phyloP scores from a whole-genome alignment of 495 filamentous ascomycete genomes.

The Neurospora sp. region DNA sequence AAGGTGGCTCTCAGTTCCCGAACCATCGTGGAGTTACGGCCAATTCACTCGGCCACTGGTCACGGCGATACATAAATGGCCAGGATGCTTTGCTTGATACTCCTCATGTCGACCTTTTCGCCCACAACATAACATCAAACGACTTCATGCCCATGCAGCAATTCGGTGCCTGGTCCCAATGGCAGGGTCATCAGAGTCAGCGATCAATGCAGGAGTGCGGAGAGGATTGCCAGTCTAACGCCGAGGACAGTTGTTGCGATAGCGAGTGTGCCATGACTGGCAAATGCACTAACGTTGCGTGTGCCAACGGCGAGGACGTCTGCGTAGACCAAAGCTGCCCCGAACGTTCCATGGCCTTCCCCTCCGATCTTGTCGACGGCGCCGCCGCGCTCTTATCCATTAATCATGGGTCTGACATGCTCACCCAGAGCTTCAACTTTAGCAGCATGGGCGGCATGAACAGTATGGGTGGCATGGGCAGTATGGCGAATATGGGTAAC shows the following conservation, averaged over 20 bases:
- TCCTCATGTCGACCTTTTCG: neutral
- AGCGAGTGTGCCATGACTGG: constrained; percentile 30
- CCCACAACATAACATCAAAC: neutral
- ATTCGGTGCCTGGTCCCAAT: neutral
- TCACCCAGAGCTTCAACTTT: constrained; percentile 6
- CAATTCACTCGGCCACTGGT: neutral
- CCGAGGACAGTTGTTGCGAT: constrained; percentile 21
- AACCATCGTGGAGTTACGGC: constrained; percentile 16
- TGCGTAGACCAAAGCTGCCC: constrained; percentile 27
- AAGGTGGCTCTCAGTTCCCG: constrained; percentile 20
- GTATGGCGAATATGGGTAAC: neutral
- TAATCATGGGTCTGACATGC: constrained; percentile 17
- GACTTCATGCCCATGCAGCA: neutral
- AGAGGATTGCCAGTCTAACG: constrained; percentile 21
- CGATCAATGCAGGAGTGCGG: constrained; percentile 13
- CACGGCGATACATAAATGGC: neutral
- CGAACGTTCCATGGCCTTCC: constrained; percentile 5
- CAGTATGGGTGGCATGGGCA: neutral
- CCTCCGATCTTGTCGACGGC: constrained; percentile 17
- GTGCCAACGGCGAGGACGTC: constrained; percentile 22
- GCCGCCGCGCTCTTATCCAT: constrained; percentile 28
- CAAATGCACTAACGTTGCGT: constrained; percentile 22
- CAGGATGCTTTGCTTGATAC: neutral
- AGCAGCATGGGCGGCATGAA: neutral
- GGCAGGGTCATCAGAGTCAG: neutral